These are phyloP conservation scores for Candida odintsovae DNA, from an alignment of 805 yeast genomes.

Conservation along the genomic window DNA sequence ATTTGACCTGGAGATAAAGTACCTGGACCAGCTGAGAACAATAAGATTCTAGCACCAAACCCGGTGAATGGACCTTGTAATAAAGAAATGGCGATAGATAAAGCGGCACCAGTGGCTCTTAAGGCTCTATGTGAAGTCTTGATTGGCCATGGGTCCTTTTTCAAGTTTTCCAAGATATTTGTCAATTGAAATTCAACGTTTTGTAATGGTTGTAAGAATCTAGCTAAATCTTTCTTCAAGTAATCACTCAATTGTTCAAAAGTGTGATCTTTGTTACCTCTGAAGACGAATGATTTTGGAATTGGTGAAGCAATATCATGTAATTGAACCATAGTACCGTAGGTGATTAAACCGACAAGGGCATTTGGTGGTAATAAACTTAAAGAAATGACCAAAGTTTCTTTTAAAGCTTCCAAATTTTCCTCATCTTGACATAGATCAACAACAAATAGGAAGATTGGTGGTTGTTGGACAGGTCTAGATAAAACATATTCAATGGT, in stretches of 20 bases:
- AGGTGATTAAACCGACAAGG: conserved; percentile 80
- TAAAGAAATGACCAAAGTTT: conserved; percentile 68
- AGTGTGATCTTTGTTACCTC: conserved; percentile 82
- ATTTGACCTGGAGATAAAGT: conserved; percentile 93
- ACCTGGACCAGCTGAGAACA: conserved; percentile 93
- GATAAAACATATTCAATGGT: conserved; percentile 82
- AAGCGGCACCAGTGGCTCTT: conserved; percentile 90
- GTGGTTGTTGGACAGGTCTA: conserved; percentile 79
- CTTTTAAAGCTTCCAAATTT: conserved; percentile 77
- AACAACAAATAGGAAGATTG: conserved; percentile 78
- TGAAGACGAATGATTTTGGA: conserved; percentile 73
- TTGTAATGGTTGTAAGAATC: conserved; percentile 70
- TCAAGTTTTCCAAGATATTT: conserved; percentile 68
- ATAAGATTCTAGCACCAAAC: conserved; percentile 81
- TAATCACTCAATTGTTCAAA: conserved; percentile 51
- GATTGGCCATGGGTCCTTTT: conserved; percentile 85
- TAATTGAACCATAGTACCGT: conserved; percentile 85
- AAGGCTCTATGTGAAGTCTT: conserved; percentile 78
- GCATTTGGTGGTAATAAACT: conserved; percentile 86
- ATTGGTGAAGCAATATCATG: conserved; percentile 73
- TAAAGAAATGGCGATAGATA: conserved; percentile 75
- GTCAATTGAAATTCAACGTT: conserved; percentile 81
- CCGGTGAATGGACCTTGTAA: conserved; percentile 80
- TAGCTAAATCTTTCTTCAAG: conserved; percentile 40
- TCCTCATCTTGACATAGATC: conserved; percentile 90